phyloP scores from a whole-genome alignment of 495 filamentous ascomycete genomes.

The Hypoxylon intermedium region DNA sequence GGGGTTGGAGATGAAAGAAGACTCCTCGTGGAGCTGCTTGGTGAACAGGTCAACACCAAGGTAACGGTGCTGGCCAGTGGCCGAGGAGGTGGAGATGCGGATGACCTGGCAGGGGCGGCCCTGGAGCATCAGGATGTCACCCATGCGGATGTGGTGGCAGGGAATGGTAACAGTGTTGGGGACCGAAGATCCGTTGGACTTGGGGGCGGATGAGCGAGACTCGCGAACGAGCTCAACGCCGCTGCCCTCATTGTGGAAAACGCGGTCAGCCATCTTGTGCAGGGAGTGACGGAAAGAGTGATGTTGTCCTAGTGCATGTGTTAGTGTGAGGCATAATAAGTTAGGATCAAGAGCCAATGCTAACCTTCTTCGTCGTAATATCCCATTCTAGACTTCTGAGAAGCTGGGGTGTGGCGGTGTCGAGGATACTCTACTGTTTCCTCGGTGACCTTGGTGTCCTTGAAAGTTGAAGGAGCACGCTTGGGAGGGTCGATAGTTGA shows the following conservation, averaged over 20 bases:
- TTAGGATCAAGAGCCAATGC: slow-evolving; percentile 18
- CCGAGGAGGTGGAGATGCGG: slow-evolving; percentile 96
- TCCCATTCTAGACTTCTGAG: slow-evolving; percentile 79
- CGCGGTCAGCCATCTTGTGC: slow-evolving; percentile 80
- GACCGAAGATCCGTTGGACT: slow-evolving; percentile 47
- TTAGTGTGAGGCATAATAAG: slow-evolving; percentile 23
- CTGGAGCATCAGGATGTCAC: slow-evolving; percentile 98
- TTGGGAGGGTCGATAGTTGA: slow-evolving; percentile 59
- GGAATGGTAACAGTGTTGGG: slow-evolving; percentile 96
- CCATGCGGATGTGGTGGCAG: slow-evolving; percentile 98
- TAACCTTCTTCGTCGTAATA: slow-evolving; percentile 95
- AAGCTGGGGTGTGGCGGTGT: slow-evolving; percentile 41
- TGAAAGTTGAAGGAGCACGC: slow-evolving; percentile 49
- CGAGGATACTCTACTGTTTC: slow-evolving; percentile 55
- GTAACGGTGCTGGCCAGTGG: slow-evolving; percentile 99
- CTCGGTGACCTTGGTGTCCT: slow-evolving; percentile 44
- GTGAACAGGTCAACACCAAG: slow-evolving; percentile 98
- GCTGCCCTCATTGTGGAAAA: slow-evolving; percentile 72
- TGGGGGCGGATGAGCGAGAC: slow-evolving; percentile 37
- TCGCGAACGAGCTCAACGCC: slow-evolving; percentile 63
- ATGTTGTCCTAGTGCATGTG: slow-evolving; percentile 69
- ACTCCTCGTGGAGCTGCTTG: slow-evolving; percentile 98
- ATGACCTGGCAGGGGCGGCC: slow-evolving; percentile 99
- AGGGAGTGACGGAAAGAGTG: slow-evolving; percentile 91
- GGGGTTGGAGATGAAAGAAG: slow-evolving; percentile 95